Evolutionary conservation across 2,329 filamentous ascomycete species (phyloP).

Genomic region (Colletotrichum horii): DNA sequence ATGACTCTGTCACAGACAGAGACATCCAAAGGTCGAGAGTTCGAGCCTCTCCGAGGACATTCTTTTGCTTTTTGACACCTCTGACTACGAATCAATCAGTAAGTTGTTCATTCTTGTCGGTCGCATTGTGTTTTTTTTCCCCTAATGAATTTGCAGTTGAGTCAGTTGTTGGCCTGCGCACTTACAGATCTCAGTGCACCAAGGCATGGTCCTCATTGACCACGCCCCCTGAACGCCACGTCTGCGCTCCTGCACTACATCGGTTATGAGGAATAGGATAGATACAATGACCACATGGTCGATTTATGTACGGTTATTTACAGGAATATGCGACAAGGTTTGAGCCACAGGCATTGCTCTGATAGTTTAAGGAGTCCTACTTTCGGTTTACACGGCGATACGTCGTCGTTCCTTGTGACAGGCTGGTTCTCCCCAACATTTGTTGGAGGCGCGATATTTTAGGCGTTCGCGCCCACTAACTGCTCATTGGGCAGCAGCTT

Average conservation of each 20-base stretch:
- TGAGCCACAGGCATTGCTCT: not conserved
- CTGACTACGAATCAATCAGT: not conserved
- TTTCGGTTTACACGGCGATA: not conserved
- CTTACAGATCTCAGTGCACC: not conserved
- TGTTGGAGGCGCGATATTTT: not conserved
- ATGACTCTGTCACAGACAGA: not conserved
- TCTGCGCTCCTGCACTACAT: not conserved
- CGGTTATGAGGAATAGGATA: not conserved
- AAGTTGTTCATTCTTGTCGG: not conserved
- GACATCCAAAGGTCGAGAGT: slow-evolving; percentile 22
- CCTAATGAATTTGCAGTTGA: no score
- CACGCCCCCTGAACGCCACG: not conserved
- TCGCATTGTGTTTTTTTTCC: not conserved
- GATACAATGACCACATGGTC: not conserved
- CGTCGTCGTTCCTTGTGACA: not conserved
- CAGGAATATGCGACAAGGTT: not conserved
- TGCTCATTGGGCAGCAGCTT: not conserved
- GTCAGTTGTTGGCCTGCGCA: not conserved
- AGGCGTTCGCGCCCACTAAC: not conserved
- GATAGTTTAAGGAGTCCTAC: not conserved
- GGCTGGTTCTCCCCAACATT: not conserved
- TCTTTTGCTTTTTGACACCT: not conserved
- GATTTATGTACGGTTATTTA: not conserved
- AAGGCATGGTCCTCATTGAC: not conserved
- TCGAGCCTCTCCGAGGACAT: slow-evolving; percentile 20